A percentile compares a stretch with the other conserved stretches of the same genome.
Evolutionary conservation across 352 stramenopile species (phyloP).

Genomic region (Plasmopara viticola): DNA sequence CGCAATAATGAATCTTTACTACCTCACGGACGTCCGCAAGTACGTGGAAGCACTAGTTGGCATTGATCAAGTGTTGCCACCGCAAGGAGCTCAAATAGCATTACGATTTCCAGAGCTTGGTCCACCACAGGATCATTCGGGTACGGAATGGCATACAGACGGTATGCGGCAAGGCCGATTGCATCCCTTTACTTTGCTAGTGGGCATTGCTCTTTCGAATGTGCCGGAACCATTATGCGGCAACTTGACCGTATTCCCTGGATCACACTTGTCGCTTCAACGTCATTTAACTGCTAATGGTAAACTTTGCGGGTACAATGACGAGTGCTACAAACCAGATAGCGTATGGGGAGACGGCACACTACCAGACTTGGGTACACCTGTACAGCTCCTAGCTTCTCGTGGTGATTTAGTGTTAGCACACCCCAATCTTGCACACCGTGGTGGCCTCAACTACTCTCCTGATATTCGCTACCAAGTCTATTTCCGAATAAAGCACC

Average conservation of each 20-base stretch:
- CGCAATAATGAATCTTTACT: slow-evolving; percentile 54
- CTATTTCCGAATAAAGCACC: slow-evolving; percentile 81
- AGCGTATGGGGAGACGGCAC: slow-evolving; percentile 77
- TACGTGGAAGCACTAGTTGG: slow-evolving; percentile 67
- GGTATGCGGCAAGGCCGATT: slow-evolving; percentile 69
- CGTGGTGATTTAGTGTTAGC: slow-evolving; percentile 66
- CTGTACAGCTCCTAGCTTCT: slow-evolving; percentile 48
- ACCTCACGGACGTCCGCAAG: slow-evolving; percentile 35
- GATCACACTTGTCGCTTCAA: slow-evolving; percentile 51
- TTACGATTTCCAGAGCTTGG: slow-evolving; percentile 70
- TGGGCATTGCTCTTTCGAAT: slow-evolving; percentile 68
- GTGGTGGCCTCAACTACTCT: slow-evolving; percentile 75
- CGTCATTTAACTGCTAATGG: slow-evolving; percentile 40
- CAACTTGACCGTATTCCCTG: slow-evolving; percentile 73
- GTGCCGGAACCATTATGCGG: slow-evolving; percentile 47
- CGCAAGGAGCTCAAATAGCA: slow-evolving; percentile 59
- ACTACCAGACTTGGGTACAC: slow-evolving; percentile 54
- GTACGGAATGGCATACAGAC: slow-evolving; percentile 80
- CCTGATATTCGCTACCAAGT: slow-evolving; percentile 77
- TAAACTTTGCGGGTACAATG: slow-evolving; percentile 43
- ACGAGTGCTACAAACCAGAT: slow-evolving; percentile 56
- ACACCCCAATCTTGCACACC: slow-evolving; percentile 67
- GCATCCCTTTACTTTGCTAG: slow-evolving; percentile 64
- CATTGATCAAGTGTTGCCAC: slow-evolving; percentile 31
- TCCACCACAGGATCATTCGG: slow-evolving; percentile 44